Base-by-base conservation (phyloP, 2,329 filamentous ascomycete species). In the Penicillium sp. region DNA sequence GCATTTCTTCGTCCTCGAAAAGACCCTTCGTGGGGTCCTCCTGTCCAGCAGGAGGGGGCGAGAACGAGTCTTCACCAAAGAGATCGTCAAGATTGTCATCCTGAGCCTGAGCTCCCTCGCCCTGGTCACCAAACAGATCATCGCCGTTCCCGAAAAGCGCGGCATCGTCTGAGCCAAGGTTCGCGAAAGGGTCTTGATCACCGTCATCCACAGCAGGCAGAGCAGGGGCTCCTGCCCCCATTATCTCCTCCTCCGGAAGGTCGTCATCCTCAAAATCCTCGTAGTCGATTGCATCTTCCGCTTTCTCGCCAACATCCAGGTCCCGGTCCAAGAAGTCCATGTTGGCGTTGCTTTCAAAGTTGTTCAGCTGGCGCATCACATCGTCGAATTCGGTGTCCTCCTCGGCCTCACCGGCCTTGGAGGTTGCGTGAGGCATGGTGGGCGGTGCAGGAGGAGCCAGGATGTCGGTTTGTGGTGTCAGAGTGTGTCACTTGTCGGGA, bases 191-290 rank as follows among this genome's bases (percentile, higher is more conserved):
- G 29, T 71, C 67, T 14, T 86, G 85, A 81, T 86, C 4, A 81
- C 87, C 13, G 73, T 77, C 84, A 80, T 76, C 66, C 79, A 80
- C 69, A 81, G 81, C 62, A 47, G 50, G 59, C n/a, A 44, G 50
- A 14, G 54, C 36, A 21, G 55, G 22, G 16, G 45, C 42, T 38
- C 64, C 47, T 9, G 63, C 60, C 13, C 38, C 29, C 4, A 24
- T 4, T 2, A 47, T 55, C 54, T 77, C 75, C 62, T 80, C 79
- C 38, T 94, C 91, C 10, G 91, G 89, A 7, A 96, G 81, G 59
- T 97, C 92, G 69, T 95, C 92, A 70, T 97, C 93, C 61, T 89
- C 89, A 58, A 97, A 92, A 68, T 96, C 91, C 69, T 90, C 91
- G 65, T 83, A 99, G 69, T 99, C 94, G 58, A 94, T 78, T 39